Conservation (phyloP, 495 filamentous ascomycete species). For the Xylaria cubensis region DNA sequence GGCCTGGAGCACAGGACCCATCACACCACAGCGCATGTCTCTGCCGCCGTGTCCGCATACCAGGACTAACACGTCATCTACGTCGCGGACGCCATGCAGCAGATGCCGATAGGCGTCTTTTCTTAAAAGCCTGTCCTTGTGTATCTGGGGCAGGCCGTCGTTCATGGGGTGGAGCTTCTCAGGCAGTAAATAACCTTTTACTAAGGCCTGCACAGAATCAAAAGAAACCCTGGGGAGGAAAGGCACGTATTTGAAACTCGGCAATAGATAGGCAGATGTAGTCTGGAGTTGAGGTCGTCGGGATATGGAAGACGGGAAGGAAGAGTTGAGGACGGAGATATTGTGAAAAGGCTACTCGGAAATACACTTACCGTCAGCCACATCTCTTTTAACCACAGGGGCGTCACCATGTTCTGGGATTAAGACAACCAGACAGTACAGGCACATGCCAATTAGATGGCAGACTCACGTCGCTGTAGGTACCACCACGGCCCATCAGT, state of each 20-base stretch:
- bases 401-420: too few relatives aligned
- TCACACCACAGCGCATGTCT: constrained; percentile 79
- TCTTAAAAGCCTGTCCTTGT: constrained; percentile 50
- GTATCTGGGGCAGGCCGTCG: constrained; percentile 58
- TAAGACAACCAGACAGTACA: too few relatives aligned
- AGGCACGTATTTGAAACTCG: constrained; percentile 78
- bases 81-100: constrained; percentile 59
- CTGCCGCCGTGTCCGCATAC: constrained; percentile 85
- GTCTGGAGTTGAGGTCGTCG: constrained; percentile 49
- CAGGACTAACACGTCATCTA: constrained; percentile 72
- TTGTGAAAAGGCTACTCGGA: constrained; percentile 76
- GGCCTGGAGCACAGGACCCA: constrained; percentile 71
- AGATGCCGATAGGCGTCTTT: constrained; percentile 49
- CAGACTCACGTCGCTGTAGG: constrained; percentile 71
- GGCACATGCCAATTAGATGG: constrained; percentile 18
- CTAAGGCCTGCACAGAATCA: constrained; percentile 58
- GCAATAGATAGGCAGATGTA: constrained; percentile 74
- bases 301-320: constrained; percentile 60
- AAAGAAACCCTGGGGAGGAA: constrained; percentile 64
- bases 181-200: constrained; percentile 65
- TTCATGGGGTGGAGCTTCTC: constrained; percentile 64
- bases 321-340: constrained; percentile 74
- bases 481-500: constrained; percentile 68
- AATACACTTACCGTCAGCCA: constrained; percentile 33
- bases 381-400: constrained; percentile 8